Percentiles rank a stretch among this genome's conserved stretches.
These are phyloP conservation scores for Myxozyma monticola DNA, from an alignment of 805 yeast genomes.

Conservation along the genomic window DNA sequence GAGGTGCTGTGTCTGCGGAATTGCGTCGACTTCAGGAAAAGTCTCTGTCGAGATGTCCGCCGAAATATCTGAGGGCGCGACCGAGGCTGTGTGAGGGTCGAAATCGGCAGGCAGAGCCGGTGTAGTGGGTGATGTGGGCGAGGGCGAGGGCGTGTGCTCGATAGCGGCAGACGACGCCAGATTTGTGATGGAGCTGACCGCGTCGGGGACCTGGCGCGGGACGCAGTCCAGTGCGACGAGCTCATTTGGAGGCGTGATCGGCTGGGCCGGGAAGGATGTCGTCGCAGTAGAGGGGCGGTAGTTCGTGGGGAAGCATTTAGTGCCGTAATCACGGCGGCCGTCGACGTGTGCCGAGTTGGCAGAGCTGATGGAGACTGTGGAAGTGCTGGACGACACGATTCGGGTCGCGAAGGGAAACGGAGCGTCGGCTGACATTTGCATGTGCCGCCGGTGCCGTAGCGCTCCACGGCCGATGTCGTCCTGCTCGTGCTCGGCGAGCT, in stretches of 20 bases:
- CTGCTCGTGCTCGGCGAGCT: conserved; percentile 59
- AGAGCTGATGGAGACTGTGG: neutral
- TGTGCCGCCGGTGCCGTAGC: conserved; percentile 39
- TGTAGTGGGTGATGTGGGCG: neutral
- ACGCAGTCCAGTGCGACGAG: conserved; percentile 15
- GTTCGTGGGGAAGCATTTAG: conserved; percentile 21
- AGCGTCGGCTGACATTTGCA: conserved; percentile 14
- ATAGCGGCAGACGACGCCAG: neutral
- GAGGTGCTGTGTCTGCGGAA: conserved; percentile 13
- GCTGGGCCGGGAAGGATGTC: conserved; percentile 10
- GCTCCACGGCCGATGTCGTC: conserved; percentile 63
- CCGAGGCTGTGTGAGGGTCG: neutral
- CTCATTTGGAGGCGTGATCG: conserved; percentile 29
- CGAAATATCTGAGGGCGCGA: neutral
- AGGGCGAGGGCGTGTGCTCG: neutral
- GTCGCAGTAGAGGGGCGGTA: conserved; percentile 1
- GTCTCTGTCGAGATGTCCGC: neutral
- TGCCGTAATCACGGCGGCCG: conserved; percentile 17
- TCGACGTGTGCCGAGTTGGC: neutral
- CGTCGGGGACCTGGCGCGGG: conserved; percentile 19
- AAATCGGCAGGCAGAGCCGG: neutral
- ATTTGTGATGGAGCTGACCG: neutral
- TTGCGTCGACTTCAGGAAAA: neutral
- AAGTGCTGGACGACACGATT: neutral
- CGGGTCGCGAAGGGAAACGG: neutral